Percentiles rank a stretch among this genome's conserved stretches.
Conservation (phyloP, 805 yeast species). For the Komagataella pastoris region DNA sequence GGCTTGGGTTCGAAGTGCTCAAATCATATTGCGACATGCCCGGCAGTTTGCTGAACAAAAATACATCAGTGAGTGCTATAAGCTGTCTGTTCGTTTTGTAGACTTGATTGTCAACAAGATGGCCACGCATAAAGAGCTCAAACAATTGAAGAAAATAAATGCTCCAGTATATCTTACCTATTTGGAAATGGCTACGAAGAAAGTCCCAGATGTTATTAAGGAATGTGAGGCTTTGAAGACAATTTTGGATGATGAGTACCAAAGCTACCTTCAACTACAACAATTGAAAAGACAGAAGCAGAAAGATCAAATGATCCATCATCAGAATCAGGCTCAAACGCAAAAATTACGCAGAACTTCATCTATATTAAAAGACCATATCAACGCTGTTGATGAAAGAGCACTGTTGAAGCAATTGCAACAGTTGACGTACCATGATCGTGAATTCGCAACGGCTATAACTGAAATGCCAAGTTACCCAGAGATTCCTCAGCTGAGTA, state of each 20-base stretch:
- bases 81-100: slow-evolving; percentile 43
- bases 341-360: not conserved
- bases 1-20: slow-evolving; percentile 43
- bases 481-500: not conserved
- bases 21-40: slow-evolving; percentile 32
- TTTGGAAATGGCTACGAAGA: slow-evolving; percentile 7
- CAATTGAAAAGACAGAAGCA: slow-evolving; percentile 1
- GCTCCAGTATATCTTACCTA: slow-evolving; percentile 13
- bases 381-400: slow-evolving; percentile 1
- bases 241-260: slow-evolving; percentile 13
- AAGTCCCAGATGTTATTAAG: slow-evolving; percentile 14
- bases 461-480: not conserved
- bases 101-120: slow-evolving; percentile 39
- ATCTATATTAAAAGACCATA: not conserved
- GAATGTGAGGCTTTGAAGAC: slow-evolving; percentile 17
- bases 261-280: slow-evolving; percentile 1
- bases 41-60: slow-evolving; percentile 27
- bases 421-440: not conserved
- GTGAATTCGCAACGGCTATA: not conserved
- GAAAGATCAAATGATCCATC: slow-evolving; percentile 8
- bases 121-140: slow-evolving; percentile 30
- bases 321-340: not conserved
- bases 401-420: slow-evolving; percentile 1
- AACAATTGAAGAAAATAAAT: slow-evolving; percentile 12
- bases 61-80: slow-evolving; percentile 35